Percentiles rank a stretch among this genome's conserved stretches.
phyloP scores from a whole-genome alignment of 2,329 filamentous ascomycete genomes.

The Beauveria rudraprayagi region DNA sequence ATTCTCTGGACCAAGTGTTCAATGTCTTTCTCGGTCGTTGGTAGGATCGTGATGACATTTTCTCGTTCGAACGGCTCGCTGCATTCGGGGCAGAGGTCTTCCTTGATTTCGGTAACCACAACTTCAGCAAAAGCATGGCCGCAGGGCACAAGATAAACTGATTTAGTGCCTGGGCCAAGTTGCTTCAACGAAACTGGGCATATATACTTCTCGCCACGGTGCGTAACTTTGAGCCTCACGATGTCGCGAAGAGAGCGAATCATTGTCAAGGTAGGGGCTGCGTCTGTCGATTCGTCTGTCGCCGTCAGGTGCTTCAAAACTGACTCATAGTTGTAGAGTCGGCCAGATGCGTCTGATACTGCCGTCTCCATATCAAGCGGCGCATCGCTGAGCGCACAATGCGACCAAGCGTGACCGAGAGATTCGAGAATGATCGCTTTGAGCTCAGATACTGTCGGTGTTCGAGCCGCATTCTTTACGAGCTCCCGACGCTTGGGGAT shows the following conservation, averaged over 20 bases:
- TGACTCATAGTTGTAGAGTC: conserved; percentile 91
- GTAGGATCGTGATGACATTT: conserved; percentile 77
- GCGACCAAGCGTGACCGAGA: conserved; percentile 77
- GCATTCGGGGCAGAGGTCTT: conserved; percentile 61
- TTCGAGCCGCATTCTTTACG: conserved; percentile 83
- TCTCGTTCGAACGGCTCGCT: conserved; percentile 62
- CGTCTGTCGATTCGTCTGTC: conserved; percentile 48
- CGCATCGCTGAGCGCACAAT: conserved; percentile 77
- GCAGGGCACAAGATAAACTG: conserved; percentile 88
- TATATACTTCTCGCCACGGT: conserved; percentile 52
- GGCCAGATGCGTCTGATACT: conserved; percentile 77
- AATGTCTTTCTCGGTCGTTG: conserved; percentile 62
- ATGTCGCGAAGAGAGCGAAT: conserved; percentile 81
- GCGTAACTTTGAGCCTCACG: conserved; percentile 69
- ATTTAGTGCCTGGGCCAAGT: conserved; percentile 68
- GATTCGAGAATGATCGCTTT: conserved; percentile 84
- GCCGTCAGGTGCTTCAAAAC: conserved; percentile 58
- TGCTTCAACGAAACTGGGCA: conserved; percentile 86
- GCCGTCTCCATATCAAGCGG: conserved; percentile 61
- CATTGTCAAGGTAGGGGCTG: conserved; percentile 39
- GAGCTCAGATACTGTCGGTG: conserved; percentile 73
- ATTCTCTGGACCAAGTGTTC: conserved; percentile 57
- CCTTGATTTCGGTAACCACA: conserved; percentile 71
- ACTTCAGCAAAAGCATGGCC: conserved; percentile 89
- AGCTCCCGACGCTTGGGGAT: conserved; percentile 95